Percentiles rank a stretch among this genome's conserved stretches.
Conservation (phyloP, 768 basidiomycete species). For the Lactarius quietus region DNA sequence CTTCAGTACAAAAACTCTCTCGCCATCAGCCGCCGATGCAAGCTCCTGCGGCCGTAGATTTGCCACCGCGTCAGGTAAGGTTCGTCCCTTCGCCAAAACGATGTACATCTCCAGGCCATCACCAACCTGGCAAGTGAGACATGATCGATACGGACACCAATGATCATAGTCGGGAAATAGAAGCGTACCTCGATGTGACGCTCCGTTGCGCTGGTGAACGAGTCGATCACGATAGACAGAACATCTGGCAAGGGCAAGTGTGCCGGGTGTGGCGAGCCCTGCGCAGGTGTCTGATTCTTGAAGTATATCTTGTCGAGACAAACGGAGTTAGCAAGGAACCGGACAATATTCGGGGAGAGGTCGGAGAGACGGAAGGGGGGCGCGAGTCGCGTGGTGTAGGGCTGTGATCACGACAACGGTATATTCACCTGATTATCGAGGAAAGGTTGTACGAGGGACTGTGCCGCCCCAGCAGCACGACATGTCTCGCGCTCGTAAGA, state of each 20-base stretch:
- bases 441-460: conserved; percentile 93
- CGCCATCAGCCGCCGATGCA: conserved; percentile 56
- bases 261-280: conserved; percentile 68
- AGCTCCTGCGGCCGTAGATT: conserved; percentile 61
- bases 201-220: conserved; percentile 96
- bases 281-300: conserved; percentile 84
- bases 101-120: conserved; percentile 94
- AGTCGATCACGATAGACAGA: conserved; percentile 86
- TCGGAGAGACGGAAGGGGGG: conserved; percentile 6
- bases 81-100: conserved; percentile 67
- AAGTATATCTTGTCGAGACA: conserved; percentile 77
- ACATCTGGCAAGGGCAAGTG: conserved; percentile 82
- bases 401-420: conserved; percentile 4
- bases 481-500: conserved; percentile 97
- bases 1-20: conserved; percentile 71
- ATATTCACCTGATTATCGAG: conserved; percentile 90
- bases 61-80: conserved; percentile 53
- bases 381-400: neutral
- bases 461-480: conserved; percentile 95
- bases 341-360: conserved; percentile 42
- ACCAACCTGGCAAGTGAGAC: conserved; percentile 61
- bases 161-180: conserved; percentile 3
- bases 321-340: conserved; percentile 30
- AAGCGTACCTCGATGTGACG: conserved; percentile 88
- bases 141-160: neutral